Evolutionary conservation across 75 land plant species (phyloP), one percentile per base, ranked within the genome.

Genomic region (Selaginella moellendorffii): DNA sequence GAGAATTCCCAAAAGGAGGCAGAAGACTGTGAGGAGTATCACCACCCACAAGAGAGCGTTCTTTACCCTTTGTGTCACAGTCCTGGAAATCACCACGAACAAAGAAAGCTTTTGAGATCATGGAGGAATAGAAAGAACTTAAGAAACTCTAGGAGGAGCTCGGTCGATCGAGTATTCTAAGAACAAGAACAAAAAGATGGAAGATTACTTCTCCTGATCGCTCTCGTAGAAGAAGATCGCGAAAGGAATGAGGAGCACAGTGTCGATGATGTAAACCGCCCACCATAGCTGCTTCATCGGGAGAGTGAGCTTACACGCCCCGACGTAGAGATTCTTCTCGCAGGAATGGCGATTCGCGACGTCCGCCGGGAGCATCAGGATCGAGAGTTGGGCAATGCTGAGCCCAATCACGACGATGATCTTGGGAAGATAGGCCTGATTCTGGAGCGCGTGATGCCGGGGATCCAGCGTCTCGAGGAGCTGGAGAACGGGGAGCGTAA

Each of bases 281-380:
- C 21, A 56, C 59, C 59, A 56, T 56, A 56, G 59, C 59, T 56
- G 25, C 59, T 56, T 56, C 59, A 56, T 56, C 8, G 59, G 59
- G 8, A 56, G n/a, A 19, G 59, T 56, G 24, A 56, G 59, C 59
- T 56, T 56, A 25, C 59, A 56, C 2, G 59, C 59, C 59, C 59
- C 59, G 21, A 21, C n/a, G 21, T 21, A 56, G 9, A 56, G 19
- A 56, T 56, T 56, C n/a, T 56, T 5, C 59, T 56, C 9, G 59
- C 59, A 56, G 9, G 59, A 56, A 2, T 19, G 2, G 2, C 24
- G 19, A 56, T 56, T 56, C 9, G 59, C 59, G n/a, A 56, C 59
- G n/a, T 56, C 59, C 21, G 59, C 19, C 8, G 59, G 59, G 9
- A 56, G 24, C 59, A 56, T 56, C 21, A 56, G 59, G 21, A 56